Conservation (phyloP, 1,284 basidiomycete species). For the Cystobasidiaceae sp. region DNA sequence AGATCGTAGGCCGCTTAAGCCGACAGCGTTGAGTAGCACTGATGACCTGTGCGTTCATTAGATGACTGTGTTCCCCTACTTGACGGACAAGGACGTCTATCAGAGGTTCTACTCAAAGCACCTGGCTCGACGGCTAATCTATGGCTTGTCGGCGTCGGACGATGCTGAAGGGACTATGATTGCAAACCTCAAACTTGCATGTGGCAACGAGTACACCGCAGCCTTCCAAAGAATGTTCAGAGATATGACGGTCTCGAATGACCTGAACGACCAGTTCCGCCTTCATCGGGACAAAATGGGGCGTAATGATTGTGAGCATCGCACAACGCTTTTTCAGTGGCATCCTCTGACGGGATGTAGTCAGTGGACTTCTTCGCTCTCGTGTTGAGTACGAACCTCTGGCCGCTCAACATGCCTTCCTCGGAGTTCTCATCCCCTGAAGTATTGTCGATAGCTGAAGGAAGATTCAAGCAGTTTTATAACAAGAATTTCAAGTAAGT, state of each 20-base stretch:
- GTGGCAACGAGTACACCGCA: constrained; percentile 97
- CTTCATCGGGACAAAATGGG: constrained; percentile 92
- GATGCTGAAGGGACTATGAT: constrained; percentile 99
- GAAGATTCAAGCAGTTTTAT: constrained; percentile 90
- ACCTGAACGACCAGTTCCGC: constrained; percentile 91
- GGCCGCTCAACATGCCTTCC: constrained; percentile 76
- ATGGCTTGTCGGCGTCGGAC: constrained; percentile 86
- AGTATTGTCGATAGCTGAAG: constrained; percentile 79
- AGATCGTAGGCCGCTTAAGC: too few relatives aligned
- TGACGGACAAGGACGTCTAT: constrained; percentile 99
- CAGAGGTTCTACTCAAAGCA: constrained; percentile 98
- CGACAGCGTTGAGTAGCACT: too few relatives aligned
- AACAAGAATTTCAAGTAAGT: constrained; percentile 67
- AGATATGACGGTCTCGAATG: constrained; percentile 92
- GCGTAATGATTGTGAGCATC: too few relatives aligned
- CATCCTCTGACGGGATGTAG: too few relatives aligned
- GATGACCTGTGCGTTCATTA: constrained; percentile 50
- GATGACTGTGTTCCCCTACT: constrained; percentile 99
- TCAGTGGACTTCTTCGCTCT: constrained; percentile 82
- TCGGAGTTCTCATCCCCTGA: constrained; percentile 84
- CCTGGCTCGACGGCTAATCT: constrained; percentile 89
- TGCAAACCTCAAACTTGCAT: constrained; percentile 93
- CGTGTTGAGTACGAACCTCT: constrained; percentile 95
- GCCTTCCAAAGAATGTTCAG: constrained; percentile 95
- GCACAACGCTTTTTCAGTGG: too few relatives aligned